A percentile compares a stretch with the other conserved stretches of the same genome.
Evolutionary conservation across 768 basidiomycete species (phyloP).

Genomic region (Leucocoprinus birnbaumii): DNA sequence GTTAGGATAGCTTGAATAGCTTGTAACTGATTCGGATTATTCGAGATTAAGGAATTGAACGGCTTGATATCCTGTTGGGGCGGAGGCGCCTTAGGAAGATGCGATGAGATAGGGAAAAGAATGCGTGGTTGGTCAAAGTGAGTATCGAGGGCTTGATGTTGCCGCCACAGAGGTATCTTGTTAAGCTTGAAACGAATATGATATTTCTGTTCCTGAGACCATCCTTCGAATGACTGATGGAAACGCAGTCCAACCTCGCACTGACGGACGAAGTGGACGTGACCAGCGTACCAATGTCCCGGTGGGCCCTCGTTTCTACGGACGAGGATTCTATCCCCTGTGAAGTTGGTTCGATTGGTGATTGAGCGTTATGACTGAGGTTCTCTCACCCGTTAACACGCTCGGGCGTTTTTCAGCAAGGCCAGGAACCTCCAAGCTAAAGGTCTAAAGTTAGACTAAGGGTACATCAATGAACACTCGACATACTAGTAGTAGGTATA

Average conservation of each 20-base stretch:
- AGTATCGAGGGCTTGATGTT: slow-evolving; percentile 55
- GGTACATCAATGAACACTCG: background rate
- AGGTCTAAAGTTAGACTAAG: background rate
- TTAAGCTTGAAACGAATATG: slow-evolving; percentile 57
- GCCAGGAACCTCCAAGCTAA: slow-evolving; percentile 35
- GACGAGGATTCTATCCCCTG: slow-evolving; percentile 56
- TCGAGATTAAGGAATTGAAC: slow-evolving; percentile 40
- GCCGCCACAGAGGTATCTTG: slow-evolving; percentile 52
- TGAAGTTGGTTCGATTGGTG: background rate
- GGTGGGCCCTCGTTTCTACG: slow-evolving; percentile 32
- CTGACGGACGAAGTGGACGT: slow-evolving; percentile 49
- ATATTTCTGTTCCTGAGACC: slow-evolving; percentile 33
- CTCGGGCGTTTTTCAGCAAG: slow-evolving; percentile 57
- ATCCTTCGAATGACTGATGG: slow-evolving; percentile 37
- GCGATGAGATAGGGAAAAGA: slow-evolving; percentile 41
- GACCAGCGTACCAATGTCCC: slow-evolving; percentile 57
- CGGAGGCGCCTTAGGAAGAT: background rate
- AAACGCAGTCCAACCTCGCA: slow-evolving; percentile 54
- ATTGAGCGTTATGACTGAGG: background rate
- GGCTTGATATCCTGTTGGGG: slow-evolving; percentile 17
- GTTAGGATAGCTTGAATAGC: slow-evolving; percentile 45
- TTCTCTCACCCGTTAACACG: slow-evolving; percentile 44
- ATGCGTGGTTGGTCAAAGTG: slow-evolving; percentile 42
- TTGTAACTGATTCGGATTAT: slow-evolving; percentile 44
- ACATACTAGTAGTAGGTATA: slow-evolving; percentile 38